These are phyloP conservation scores for Annulohypoxylon truncatum DNA, from an alignment of 2,329 filamentous ascomycete species.

Conservation along the genomic window DNA sequence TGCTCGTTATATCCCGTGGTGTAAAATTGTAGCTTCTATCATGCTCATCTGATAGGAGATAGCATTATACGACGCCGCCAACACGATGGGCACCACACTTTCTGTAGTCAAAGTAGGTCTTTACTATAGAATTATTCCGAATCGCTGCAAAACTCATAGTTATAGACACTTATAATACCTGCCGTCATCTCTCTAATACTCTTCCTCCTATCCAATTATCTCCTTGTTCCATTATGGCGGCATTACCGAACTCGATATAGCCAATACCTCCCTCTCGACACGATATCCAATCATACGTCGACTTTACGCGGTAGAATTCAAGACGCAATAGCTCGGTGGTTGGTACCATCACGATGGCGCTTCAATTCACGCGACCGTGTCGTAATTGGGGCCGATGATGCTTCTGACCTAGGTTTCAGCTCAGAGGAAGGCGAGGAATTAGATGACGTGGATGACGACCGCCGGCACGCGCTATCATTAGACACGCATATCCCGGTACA, in stretches of 20 bases:
- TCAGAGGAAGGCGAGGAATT: slow-evolving; percentile 78
- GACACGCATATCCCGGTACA: slow-evolving; percentile 49
- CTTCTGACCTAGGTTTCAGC: slow-evolving; percentile 64
- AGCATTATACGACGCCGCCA: slow-evolving; percentile 1
- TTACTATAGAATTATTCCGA: background rate
- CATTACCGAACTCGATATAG: slow-evolving; percentile 77
- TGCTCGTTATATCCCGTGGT: background rate
- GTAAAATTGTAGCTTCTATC: background rate
- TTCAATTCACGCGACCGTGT: slow-evolving; percentile 55
- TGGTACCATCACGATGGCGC: slow-evolving; percentile 63
- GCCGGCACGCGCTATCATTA: slow-evolving; percentile 56
- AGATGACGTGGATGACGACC: slow-evolving; percentile 67
- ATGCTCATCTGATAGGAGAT: slow-evolving; percentile 23
- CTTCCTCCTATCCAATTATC: slow-evolving; percentile 74
- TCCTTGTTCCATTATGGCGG: slow-evolving; percentile 75
- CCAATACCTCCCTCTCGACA: slow-evolving; percentile 77
- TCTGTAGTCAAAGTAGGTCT: slow-evolving; percentile 54
- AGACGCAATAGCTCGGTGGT: slow-evolving; percentile 53
- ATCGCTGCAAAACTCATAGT: slow-evolving; percentile 4
- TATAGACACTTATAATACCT: slow-evolving; percentile 75
- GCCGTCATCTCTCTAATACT: slow-evolving; percentile 76
- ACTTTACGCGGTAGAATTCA: slow-evolving; percentile 65
- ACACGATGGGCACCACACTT: slow-evolving; percentile 52
- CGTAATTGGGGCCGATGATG: slow-evolving; percentile 54
- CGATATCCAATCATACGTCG: slow-evolving; percentile 68